A percentile compares a stretch with the other conserved stretches of the same genome.
Conservation (phyloP, 2,329 filamentous ascomycete species). For the Venturia carpophila region DNA sequence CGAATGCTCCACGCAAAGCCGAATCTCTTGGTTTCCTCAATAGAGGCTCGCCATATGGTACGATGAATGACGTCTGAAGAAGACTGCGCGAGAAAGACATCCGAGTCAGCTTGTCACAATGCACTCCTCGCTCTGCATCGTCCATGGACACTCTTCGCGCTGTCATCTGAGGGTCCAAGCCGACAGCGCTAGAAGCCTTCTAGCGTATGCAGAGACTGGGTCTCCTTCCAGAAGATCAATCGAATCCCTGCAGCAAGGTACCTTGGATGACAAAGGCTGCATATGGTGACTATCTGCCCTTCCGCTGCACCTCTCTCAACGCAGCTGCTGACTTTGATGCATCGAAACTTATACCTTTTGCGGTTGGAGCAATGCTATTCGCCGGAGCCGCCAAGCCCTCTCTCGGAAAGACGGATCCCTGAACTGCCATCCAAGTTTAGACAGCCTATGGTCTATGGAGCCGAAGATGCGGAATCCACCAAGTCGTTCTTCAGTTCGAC, state of each 20-base stretch:
- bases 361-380: conserved; percentile 8
- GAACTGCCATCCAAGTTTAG: conserved; percentile 4
- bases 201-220: not conserved
- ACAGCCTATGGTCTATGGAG: conserved; percentile 2
- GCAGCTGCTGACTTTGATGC: conserved; percentile 13
- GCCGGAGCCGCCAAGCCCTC: not conserved
- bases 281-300: conserved; percentile 2
- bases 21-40: not conserved
- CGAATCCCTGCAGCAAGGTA: conserved; percentile 8
- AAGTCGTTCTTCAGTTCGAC: not conserved
- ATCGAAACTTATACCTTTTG: conserved; percentile 11
- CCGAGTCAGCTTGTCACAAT: conserved; percentile 3
- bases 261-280: conserved; percentile 11
- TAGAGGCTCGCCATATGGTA: not conserved
- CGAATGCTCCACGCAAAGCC: not conserved
- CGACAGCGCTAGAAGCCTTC: not conserved
- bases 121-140: not conserved
- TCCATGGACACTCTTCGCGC: not conserved
- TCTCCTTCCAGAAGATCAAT: conserved; percentile 10
- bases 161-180: conserved; percentile 1
- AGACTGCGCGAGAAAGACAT: conserved; percentile 3
- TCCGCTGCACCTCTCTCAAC: not conserved
- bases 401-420: conserved; percentile 9
- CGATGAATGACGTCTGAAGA: not conserved
- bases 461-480: conserved; percentile 7